Percentiles rank a stretch among this genome's conserved stretches.
Conservation (phyloP, 2,329 filamentous ascomycete genomes). For the Penicillium sclerotiorum region DNA sequence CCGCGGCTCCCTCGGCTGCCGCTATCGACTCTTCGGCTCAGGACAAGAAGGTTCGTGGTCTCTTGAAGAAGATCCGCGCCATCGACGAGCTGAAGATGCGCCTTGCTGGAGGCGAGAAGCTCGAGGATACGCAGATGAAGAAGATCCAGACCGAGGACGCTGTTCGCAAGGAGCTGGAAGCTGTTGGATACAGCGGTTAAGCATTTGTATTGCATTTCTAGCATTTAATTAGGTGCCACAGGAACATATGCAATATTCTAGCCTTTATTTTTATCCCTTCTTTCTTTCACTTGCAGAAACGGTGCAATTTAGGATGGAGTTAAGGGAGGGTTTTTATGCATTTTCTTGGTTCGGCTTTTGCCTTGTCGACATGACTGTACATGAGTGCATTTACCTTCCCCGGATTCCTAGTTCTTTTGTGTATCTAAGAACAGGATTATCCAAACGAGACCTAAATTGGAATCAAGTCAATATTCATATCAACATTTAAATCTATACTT, state of each 20-base stretch:
- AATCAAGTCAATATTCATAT: neutral
- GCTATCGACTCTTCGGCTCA: slow-evolving; percentile 64
- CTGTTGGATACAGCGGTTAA: slow-evolving; percentile 54
- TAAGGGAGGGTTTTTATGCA: neutral
- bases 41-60: slow-evolving; percentile 90
- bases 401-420: neutral
- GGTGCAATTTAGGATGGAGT: neutral
- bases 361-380: neutral
- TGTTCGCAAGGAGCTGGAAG: slow-evolving; percentile 81
- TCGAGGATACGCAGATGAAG: slow-evolving; percentile 97
- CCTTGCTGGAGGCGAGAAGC: slow-evolving; percentile 88
- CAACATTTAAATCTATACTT: neutral
- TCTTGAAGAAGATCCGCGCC: slow-evolving; percentile 95
- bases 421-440: neutral
- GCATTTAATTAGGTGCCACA: neutral
- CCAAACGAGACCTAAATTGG: neutral
- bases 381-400: neutral
- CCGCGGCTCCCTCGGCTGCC: slow-evolving; percentile 24
- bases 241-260: neutral
- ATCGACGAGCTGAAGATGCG: slow-evolving; percentile 99
- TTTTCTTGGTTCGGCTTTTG: neutral
- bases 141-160: slow-evolving; percentile 89
- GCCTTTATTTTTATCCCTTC: too few relatives aligned
- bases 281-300: neutral
- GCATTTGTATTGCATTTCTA: neutral